These are phyloP conservation scores for Rhodotorula paludigena DNA, from an alignment of 768 basidiomycete species.

Conservation along the genomic window DNA sequence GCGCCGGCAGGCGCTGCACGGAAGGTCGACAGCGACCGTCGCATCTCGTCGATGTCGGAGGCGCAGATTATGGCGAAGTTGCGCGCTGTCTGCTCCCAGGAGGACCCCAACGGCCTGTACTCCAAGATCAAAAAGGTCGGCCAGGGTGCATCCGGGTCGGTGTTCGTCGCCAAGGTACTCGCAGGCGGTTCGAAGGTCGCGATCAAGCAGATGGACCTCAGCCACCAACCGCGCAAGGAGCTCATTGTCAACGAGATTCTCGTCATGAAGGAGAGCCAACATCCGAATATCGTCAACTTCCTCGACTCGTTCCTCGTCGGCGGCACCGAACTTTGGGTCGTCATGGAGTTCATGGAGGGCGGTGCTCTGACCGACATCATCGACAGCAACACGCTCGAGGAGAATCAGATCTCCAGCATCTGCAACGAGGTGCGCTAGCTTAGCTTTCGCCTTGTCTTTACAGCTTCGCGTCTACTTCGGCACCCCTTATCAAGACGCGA, in stretches of 20 bases:
- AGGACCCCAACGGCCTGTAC: constrained; percentile 84
- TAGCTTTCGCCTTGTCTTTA: background rate
- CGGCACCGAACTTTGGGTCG: constrained; percentile 96
- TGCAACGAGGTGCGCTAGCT: constrained; percentile 86
- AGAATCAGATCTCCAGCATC: constrained; percentile 70
- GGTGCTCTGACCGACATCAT: constrained; percentile 96
- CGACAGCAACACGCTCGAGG: constrained; percentile 88
- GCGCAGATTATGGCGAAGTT: constrained; percentile 98
- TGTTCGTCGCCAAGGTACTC: constrained; percentile 93
- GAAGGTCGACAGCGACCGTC: constrained; percentile 60
- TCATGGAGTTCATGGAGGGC: constrained; percentile 95
- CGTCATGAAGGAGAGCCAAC: constrained; percentile 98
- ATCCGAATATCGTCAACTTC: constrained; percentile 82
- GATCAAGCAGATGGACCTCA: constrained; percentile 94
- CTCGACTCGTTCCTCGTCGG: constrained; percentile 82
- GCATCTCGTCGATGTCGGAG: constrained; percentile 94
- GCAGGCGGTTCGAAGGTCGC: constrained; percentile 82
- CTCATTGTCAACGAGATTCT: constrained; percentile 97
- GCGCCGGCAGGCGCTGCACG: constrained; percentile 13
- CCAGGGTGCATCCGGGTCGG: constrained; percentile 95
- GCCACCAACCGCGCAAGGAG: constrained; percentile 81
- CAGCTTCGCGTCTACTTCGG: background rate
- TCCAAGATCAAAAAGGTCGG: constrained; percentile 98
- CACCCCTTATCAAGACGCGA: no score
- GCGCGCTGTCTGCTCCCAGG: constrained; percentile 73